These are phyloP conservation scores for Coniochaeta sp. DNA, from an alignment of 2,329 filamentous ascomycete genomes.

Conservation along the genomic window DNA sequence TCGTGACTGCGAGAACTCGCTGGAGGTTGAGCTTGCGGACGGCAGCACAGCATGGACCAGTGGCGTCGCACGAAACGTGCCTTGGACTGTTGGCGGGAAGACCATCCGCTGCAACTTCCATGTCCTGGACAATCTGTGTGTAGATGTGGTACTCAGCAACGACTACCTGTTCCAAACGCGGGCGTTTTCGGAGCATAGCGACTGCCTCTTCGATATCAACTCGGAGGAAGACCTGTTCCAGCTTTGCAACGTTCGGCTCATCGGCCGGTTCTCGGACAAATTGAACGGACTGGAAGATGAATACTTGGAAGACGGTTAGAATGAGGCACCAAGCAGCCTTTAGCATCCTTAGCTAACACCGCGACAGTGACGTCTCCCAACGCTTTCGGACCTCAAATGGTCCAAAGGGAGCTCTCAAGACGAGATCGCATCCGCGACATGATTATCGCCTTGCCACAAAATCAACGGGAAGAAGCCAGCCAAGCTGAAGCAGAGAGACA, in stretches of 20 bases:
- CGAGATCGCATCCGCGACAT: neutral
- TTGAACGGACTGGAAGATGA: neutral
- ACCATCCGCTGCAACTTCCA: conserved; percentile 7
- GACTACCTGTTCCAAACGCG: conserved; percentile 6
- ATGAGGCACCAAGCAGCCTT: neutral
- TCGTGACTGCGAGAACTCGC: neutral
- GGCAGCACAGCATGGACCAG: conserved; percentile 2
- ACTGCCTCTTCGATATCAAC: neutral
- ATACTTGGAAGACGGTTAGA: neutral
- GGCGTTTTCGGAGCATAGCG: conserved; percentile 1
- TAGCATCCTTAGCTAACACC: neutral
- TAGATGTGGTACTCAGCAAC: conserved; percentile 7
- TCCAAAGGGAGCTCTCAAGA: neutral
- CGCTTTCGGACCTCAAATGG: neutral
- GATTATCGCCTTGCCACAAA: neutral
- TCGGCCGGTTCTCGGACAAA: neutral
- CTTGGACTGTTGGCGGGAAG: neutral
- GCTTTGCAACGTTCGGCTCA: neutral
- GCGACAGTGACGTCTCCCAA: neutral
- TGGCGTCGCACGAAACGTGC: conserved; percentile 5
- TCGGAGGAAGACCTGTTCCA: neutral
- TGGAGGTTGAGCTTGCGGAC: neutral
- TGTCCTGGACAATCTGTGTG: conserved; percentile 7
- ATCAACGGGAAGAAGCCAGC: neutral
- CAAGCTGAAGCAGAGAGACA: neutral